Evolutionary conservation across 2,329 filamentous ascomycete genomes (phyloP), one percentile per base, ranked within the genome.

Genomic region (Volutella citrinella): DNA sequence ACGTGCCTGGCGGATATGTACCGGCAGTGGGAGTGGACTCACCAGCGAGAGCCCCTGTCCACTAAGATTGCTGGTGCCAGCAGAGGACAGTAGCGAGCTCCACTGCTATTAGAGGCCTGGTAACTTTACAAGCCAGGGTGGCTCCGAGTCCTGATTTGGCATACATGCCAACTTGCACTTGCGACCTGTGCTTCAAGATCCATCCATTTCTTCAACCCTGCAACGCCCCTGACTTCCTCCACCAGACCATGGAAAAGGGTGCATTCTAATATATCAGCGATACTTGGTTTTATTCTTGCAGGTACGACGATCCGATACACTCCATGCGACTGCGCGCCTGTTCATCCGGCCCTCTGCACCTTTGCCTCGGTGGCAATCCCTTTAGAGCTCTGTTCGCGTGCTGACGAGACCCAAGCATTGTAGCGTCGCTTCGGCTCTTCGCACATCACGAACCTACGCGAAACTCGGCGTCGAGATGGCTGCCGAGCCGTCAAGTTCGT

Each of bases 381-480:
- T 53, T 52, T 41, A 46, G 36, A 39, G 38, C 38, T 27, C 36
- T 41, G 35, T 40, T 26, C 33, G 45, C 34, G 27, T 37, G 43
- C 50, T 53, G 50, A 53, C 50, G 44, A 45, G 38, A 47, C 48
- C 49, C 34, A 42, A 30, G 42, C 41, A 43, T 42, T 43, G 27
- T 40, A 43, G 35, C 38, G 49, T 38, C 35, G 38, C 29, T 23
- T 21, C 18, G 30, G 29, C 27, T 48, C 26, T 33, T 48, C 38
- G 33, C 23, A 32, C 32, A 30, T 32, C 15, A 38, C 30, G 30
- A 51, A 40, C 25, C n/a, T n/a, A n/a, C 27, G 28, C 27, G 37
- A 36, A 27, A 42, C 41, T 37, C 35, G 43, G 43, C 49, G 43
- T 46, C 36, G 54, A 38, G 38, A 68, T 68, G 65, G 60, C 59